Conservation (phyloP, 2,329 filamentous ascomycete species). For the Alternaria rosae region DNA sequence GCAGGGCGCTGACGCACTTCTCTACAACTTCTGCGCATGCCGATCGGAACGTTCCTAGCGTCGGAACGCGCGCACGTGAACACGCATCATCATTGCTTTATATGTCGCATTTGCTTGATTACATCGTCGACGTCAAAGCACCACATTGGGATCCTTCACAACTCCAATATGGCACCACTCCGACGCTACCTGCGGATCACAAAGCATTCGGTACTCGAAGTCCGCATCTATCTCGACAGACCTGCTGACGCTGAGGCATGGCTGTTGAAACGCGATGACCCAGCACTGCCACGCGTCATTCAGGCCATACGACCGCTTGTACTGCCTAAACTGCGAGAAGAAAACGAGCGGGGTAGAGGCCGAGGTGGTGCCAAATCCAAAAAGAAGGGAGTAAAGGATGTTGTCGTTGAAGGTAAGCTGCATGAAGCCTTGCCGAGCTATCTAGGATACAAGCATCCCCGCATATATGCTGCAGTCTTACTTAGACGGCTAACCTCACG, state of each 20-base stretch:
- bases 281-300: constrained; percentile 82
- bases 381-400: constrained; percentile 89
- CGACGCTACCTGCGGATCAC: constrained; percentile 90
- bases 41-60: constrained; percentile 15
- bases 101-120: background rate
- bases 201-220: constrained; percentile 94
- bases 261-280: constrained; percentile 78
- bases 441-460: constrained; percentile 1
- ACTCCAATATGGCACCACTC: constrained; percentile 76
- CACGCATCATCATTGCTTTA: constrained; percentile 21
- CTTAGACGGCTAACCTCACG: constrained; percentile 22
- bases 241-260: constrained; percentile 83
- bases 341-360: constrained; percentile 71
- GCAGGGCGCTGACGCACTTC: background rate
- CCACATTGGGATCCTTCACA: background rate
- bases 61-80: constrained; percentile 29
- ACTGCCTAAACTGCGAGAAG: constrained; percentile 88
- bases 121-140: background rate
- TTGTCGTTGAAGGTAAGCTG: constrained; percentile 76
- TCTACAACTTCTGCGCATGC: constrained; percentile 12
- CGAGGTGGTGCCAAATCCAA: constrained; percentile 64
- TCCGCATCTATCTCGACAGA: constrained; percentile 93
- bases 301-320: constrained; percentile 85
- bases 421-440: background rate
- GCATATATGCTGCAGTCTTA: constrained; percentile 11